These are phyloP conservation scores for Plectosphaerella plurivora DNA, from an alignment of 2,329 filamentous ascomycete genomes.

Conservation along the genomic window DNA sequence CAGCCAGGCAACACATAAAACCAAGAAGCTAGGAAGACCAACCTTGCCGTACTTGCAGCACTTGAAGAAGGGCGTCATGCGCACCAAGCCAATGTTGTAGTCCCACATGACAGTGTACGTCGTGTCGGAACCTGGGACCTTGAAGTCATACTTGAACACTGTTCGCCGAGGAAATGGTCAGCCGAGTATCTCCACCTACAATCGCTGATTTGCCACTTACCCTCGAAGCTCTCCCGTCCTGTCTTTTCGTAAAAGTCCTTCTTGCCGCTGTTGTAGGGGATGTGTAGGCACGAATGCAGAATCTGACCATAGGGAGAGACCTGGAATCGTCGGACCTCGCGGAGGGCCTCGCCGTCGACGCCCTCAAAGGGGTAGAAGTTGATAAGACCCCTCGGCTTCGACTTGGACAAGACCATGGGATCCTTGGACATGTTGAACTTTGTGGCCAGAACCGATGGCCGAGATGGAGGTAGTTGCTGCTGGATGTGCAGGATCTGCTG, in stretches of 20 bases:
- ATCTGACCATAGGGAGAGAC: constrained; percentile 64
- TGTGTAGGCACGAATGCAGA: constrained; percentile 62
- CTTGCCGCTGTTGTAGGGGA: constrained; percentile 93
- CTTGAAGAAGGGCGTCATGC: constrained; percentile 94
- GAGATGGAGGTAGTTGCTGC: not conserved
- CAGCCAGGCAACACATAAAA: not conserved
- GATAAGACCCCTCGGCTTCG: constrained; percentile 60
- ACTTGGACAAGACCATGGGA: constrained; percentile 56
- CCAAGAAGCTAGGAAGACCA: constrained; percentile 14
- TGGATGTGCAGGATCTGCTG: not conserved
- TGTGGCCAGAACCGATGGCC: constrained; percentile 14
- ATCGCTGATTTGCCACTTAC: constrained; percentile 38
- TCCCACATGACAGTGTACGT: constrained; percentile 90
- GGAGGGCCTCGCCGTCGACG: constrained; percentile 50
- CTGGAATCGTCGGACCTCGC: constrained; percentile 58
- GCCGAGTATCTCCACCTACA: not conserved
- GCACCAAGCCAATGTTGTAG: constrained; percentile 88
- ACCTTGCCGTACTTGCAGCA: constrained; percentile 86
- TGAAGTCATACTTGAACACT: constrained; percentile 86
- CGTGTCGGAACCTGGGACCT: constrained; percentile 59
- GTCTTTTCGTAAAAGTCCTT: constrained; percentile 85
- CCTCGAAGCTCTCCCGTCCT: constrained; percentile 82
- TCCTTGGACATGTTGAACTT: constrained; percentile 63
- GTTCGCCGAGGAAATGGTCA: constrained; percentile 3
- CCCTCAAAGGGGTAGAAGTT: constrained; percentile 72